Base-by-base conservation (phyloP, 495 filamentous ascomycete genomes). In the Tuber microsphaerosporum region DNA sequence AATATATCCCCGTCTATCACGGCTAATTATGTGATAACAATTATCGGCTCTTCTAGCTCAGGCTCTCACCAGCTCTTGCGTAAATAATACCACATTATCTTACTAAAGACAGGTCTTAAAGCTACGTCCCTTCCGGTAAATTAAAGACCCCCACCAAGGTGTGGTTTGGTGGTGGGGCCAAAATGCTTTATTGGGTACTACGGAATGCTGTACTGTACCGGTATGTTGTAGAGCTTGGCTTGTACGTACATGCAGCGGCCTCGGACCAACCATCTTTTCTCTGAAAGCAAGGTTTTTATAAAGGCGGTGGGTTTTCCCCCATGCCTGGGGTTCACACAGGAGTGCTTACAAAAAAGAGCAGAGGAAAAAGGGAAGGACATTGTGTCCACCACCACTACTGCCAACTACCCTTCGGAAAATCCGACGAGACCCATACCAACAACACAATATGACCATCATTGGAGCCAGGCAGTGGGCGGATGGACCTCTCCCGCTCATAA, bases 401-500 rank as follows among this genome's bases (percentile, higher is more conserved):
- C 39, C 39, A 41, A 41, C 39, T 6, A 41, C 39, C 39, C 39
- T 19, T 51, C 22, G 22, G 17, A n/a, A n/a, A 51, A 51, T 51
- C 22, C 22, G 22, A 51, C 46, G 7, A 20, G 39, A 42, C 39
- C 12, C 8, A 31, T 37, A 73, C 41, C 45, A 26, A 34, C 31
- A 70, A 10, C 39, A 74, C 37, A 73, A 73, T 39, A 76, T 76
- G 74, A 41, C 74, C n/a, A 41, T 39, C 65, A 46, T 43, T 72
- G 71, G 76, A 20, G 65, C 56, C 2, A 84, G 83, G 71, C 81
- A 84, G 41, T 88, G 87, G 87, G 87, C 86, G 10, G 86, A 88
- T 76, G 82, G 83, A 4, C 87, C 87, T 42, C 84, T 88, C 73
- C 82, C 83, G 79, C 81, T 88, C 69, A 82, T 88, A 73, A 80